Base-by-base conservation (phyloP, 164 flowering plant genomes). In the Euptelea pleiosperma region DNA sequence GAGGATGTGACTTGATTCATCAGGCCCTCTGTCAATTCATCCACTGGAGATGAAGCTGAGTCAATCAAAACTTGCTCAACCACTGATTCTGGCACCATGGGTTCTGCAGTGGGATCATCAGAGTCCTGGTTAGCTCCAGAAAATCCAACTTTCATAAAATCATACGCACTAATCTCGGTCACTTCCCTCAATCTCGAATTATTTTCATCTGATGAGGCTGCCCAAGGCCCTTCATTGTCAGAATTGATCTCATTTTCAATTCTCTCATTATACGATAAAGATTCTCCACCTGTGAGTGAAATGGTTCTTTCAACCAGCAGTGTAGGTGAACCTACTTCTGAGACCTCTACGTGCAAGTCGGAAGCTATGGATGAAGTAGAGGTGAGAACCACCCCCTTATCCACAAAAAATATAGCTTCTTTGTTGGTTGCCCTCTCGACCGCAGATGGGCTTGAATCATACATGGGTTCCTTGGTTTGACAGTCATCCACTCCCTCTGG, bases 401-500 rank as follows among this genome's bases (percentile, higher is more conserved):
- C 71, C 37, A 31, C 48, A 64, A 33, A 52, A 40, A 60, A 39
- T 21, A 42, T 19, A 29, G 39, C 57, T 45, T 66, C 69, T 8
- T 46, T 61, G 5, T 66, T 55, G 11, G 62, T 31, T 44, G 68
- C 16, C 62, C 69, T 83, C 53, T 67, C 73, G 10, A 33, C 19
- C 18, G 77, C 73, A 1, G 64, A 70, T 2, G 92, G 91, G 64
- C 89, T 86, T 19, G 84, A 80, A 64, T 88, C 94, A 73, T 82
- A 86, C 37, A 91, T 78, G 8, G 93, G 93, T 52, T 77, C 89
- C 53, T 48, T 68, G 24, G 56, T 63, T 36, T 62, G 72, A 70
- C 26, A 60, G 21, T 64, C 81, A 59, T 69, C 76, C 24, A 53
- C 47, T 47, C 16, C 57, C 41, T 68, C 65, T 45, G 35, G 10